Evolutionary conservation across 768 basidiomycete genomes (phyloP), one percentile per base, ranked within the genome.

Genomic region (Suillus luteus): DNA sequence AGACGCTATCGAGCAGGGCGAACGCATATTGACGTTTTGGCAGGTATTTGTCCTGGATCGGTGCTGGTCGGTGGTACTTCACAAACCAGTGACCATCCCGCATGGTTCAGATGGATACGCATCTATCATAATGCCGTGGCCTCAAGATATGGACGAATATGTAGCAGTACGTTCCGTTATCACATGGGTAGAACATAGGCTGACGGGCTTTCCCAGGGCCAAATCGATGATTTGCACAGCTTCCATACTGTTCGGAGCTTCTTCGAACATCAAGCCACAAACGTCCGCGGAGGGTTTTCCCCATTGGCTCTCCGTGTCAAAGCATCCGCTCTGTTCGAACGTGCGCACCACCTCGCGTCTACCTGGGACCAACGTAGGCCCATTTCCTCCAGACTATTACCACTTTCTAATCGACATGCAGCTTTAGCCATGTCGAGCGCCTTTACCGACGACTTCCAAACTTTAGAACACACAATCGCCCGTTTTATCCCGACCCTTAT

Each of bases 11-110:
- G 85, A 86, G 67, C 86, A 88, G 52, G 89, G 87, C 55, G 90
- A 92, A 71, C 81, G 89, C 48, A 86, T 92, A 62, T 74, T 87
- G 44, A 82, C 91, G 0, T 94, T 94, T 68, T 94, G 92, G 92
- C 90, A 92, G 71, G 89, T 91, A 12, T 94, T 87, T 75, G 85
- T 86, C 69, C 79, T 93, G 66, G 92, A 94, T 74, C 85, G 88
- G 37, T 91, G 90, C 70, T 92, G 91, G 90, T 91, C 91, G 24
- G 86, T 88, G 6, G 83, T 86, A 11, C 81, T 92, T 7, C 87
- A 85, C 37, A 87, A 88, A 65, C 89, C 90, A 5, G 78, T 81
- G 11, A 79, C 86, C 48, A 85, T 93, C 48, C 84, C 86, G 17
- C 90, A 93, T 67, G 84, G 85, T 57, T 78, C 81, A 41, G 82